phyloP scores from a whole-genome alignment of 495 filamentous ascomycete species.

The Hypoxylon lienhwacheense region DNA sequence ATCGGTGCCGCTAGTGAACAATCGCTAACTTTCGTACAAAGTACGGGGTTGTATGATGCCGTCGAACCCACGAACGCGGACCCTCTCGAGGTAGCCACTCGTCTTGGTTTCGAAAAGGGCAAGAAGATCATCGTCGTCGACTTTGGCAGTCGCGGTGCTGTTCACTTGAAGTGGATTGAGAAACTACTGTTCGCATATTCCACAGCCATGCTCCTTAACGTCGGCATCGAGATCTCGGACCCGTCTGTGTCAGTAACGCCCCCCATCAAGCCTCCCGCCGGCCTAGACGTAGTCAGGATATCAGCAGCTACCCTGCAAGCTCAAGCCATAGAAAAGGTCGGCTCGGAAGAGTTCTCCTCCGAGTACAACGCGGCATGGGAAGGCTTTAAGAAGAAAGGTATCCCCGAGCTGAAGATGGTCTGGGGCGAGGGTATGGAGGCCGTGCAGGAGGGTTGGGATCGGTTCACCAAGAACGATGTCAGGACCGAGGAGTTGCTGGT shows the following conservation, averaged over 20 bases:
- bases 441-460: conserved; percentile 51
- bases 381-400: conserved; percentile 38
- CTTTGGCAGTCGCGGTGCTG: conserved; percentile 53
- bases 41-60: conserved; percentile 42
- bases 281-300: conserved; percentile 37
- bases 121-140: conserved; percentile 54
- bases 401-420: conserved; percentile 42
- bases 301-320: conserved; percentile 51
- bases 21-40: conserved; percentile 37
- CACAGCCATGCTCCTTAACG: conserved; percentile 44
- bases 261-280: not conserved
- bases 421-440: conserved; percentile 50
- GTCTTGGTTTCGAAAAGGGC: conserved; percentile 30
- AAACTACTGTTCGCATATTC: conserved; percentile 35
- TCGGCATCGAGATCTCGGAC: conserved; percentile 42
- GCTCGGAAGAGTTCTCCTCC: conserved; percentile 40
- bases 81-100: conserved; percentile 16
- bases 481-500: conserved; percentile 48
- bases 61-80: conserved; percentile 39
- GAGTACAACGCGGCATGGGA: conserved; percentile 39
- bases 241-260: conserved; percentile 29
- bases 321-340: conserved; percentile 39
- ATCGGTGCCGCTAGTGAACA: conserved; percentile 43
- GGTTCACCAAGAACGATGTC: conserved; percentile 45
- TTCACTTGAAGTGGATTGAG: conserved; percentile 40